Percentiles rank a stretch among this genome's conserved stretches.
These are phyloP conservation scores for Trichosporon coremiiforme DNA, from an alignment of 1,284 basidiomycete species.

Conservation along the genomic window DNA sequence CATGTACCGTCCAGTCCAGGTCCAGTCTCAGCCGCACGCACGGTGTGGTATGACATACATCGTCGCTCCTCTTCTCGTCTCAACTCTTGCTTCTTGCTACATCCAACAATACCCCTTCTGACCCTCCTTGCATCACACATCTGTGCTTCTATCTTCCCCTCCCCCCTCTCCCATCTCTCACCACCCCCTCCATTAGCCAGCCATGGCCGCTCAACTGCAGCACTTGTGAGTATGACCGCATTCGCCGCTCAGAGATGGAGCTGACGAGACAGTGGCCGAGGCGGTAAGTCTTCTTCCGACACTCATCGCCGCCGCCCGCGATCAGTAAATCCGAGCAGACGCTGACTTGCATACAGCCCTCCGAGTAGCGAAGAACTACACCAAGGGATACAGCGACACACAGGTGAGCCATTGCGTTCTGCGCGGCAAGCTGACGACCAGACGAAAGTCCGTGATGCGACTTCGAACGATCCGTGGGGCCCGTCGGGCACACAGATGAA, in stretches of 20 bases:
- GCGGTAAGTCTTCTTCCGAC: slow-evolving; percentile 37
- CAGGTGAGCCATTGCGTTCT: slow-evolving; percentile 42
- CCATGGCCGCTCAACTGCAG: slow-evolving; percentile 46
- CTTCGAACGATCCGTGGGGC: slow-evolving; percentile 99
- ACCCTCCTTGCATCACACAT: background rate
- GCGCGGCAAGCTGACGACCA: slow-evolving; percentile 57
- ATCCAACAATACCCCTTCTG: background rate
- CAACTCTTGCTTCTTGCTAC: background rate
- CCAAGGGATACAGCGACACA: slow-evolving; percentile 87
- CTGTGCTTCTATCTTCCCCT: background rate
- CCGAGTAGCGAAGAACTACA: slow-evolving; percentile 90
- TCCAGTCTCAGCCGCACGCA: too few relatives aligned
- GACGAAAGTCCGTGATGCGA: slow-evolving; percentile 94
- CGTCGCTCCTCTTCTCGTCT: background rate
- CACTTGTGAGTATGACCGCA: slow-evolving; percentile 47
- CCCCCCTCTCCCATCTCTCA: background rate
- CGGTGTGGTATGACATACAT: background rate
- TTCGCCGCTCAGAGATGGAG: slow-evolving; percentile 8
- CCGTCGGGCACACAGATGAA: slow-evolving; percentile 99
- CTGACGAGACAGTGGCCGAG: slow-evolving; percentile 48
- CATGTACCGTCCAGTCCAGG: too few relatives aligned
- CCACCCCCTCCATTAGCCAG: background rate
- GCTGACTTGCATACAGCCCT: slow-evolving; percentile 59
- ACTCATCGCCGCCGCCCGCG: slow-evolving; percentile 4
- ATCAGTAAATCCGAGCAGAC: background rate